Percentiles rank a stretch among this genome's conserved stretches.
phyloP scores from a whole-genome alignment of 148 eudicot genomes.

The Heliamphora exappendiculata region DNA sequence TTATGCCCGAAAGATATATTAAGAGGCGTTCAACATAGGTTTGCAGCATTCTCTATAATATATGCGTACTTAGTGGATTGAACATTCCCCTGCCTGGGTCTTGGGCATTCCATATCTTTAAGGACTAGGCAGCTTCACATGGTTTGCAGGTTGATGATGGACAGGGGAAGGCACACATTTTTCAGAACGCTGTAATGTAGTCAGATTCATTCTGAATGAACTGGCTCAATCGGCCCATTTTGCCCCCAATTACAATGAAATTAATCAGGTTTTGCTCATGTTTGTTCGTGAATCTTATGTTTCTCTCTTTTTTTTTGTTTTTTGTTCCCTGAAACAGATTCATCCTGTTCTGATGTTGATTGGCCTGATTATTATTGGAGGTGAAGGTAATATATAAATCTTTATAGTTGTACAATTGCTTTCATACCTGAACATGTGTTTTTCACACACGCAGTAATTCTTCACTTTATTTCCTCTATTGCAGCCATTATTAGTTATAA shows the following conservation, averaged over 20 bases:
- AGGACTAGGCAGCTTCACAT: neutral
- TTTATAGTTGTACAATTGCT: neutral
- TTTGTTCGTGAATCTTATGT: constrained; percentile 5
- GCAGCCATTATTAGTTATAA: constrained; percentile 93
- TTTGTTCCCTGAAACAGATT: constrained; percentile 38
- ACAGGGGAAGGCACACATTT: neutral
- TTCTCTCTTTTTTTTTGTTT: neutral
- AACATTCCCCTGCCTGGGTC: neutral
- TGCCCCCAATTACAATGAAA: neutral
- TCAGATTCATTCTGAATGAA: neutral
- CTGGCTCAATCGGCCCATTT: neutral
- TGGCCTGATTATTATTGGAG: constrained; percentile 76
- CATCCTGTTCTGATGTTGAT: constrained; percentile 87
- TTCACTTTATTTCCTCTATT: constrained; percentile 1
- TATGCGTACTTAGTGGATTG: too few species aligned
- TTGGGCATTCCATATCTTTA: neutral
- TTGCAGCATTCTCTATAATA: neutral
- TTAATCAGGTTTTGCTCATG: neutral
- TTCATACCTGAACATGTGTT: neutral
- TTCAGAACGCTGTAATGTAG: neutral
- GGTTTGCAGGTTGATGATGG: neutral
- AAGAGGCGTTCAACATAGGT: neutral
- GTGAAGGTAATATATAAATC: constrained; percentile 79
- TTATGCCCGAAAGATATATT: neutral
- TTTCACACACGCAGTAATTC: neutral